Evolutionary conservation across 1,284 basidiomycete species (phyloP), one percentile per base, ranked within the genome.

Genomic region (Cryptococcus sp.): DNA sequence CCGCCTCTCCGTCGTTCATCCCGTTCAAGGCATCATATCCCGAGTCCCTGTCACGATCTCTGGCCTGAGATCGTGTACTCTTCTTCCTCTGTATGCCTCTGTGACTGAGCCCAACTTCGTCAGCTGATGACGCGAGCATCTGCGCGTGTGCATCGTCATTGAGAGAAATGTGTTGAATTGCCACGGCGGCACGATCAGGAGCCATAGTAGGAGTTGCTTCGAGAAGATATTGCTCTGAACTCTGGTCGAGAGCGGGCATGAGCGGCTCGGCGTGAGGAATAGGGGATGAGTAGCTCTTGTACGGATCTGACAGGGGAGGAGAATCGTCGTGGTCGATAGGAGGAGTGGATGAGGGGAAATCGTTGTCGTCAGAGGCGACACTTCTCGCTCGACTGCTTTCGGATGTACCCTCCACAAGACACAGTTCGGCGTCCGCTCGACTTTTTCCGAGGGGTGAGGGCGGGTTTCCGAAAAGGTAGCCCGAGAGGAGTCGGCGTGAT

Each of bases 1-100:
- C 78, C 3, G 76, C 78, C 63, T 79, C 78, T 19, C 78, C 76
- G 55, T 79, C 78, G 48, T 73, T 68, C 52, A 72, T 57, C 1
- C 76, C 78, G 11, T 65, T 66, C 38, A 79, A 58, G 7, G 70
- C 69, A 57, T 78, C 74, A 43, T 70, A 70, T 23, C 66, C 71
- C 15, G 57, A 64, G 39, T 72, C 65, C 50, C 47, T 62, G 43
- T 69, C 67, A 34, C 65, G n/a, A 8, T 22, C 5, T 5, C 17
- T 46, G 43, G n/a, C 37, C 22, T 26, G 37, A 46, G 55, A 55
- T 23, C 48, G 38, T 37, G 46, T 64, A 38, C 25, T 55, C 23
- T 43, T 52, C 48, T 41, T 52, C 34, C n/a, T 53, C 52, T 5
- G 46, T 17, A 10, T 34, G 40, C 40, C 50, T 51, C n/a, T 43